phyloP scores from a whole-genome alignment of 345 rosid genomes.

The Eucalyptus regnans region DNA sequence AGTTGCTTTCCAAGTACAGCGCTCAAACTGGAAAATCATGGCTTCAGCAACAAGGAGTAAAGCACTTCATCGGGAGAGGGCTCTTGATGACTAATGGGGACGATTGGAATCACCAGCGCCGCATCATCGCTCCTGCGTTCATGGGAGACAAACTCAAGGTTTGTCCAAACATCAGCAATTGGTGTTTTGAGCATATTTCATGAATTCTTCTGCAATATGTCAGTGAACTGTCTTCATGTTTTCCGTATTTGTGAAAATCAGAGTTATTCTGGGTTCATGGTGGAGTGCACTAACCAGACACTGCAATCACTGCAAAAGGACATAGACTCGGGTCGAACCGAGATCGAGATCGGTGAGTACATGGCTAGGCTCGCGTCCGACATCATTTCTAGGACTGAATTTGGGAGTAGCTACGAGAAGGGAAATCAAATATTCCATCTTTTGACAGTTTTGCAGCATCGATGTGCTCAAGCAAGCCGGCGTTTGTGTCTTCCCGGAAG shows the following conservation, averaged over 20 bases:
- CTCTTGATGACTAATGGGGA: slow-evolving; percentile 25
- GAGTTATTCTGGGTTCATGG: slow-evolving; percentile 66
- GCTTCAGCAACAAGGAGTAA: slow-evolving; percentile 81
- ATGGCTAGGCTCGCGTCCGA: slow-evolving; percentile 68
- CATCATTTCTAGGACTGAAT: slow-evolving; percentile 79
- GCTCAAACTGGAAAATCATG: slow-evolving; percentile 73
- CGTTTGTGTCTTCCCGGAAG: slow-evolving; percentile 84
- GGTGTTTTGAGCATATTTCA: neutral
- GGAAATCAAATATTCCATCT: slow-evolving; percentile 60
- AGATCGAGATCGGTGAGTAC: slow-evolving; percentile 67
- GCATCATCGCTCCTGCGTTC: slow-evolving; percentile 46
- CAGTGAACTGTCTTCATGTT: neutral
- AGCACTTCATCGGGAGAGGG: slow-evolving; percentile 77
- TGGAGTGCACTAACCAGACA: slow-evolving; percentile 65
- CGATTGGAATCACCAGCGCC: slow-evolving; percentile 35
- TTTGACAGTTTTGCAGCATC: slow-evolving; percentile 46
- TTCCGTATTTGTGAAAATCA: neutral
- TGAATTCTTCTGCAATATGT: neutral
- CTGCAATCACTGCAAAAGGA: slow-evolving; percentile 29
- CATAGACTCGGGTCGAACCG: slow-evolving; percentile 32
- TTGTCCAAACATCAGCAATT: neutral
- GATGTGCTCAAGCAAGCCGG: slow-evolving; percentile 69
- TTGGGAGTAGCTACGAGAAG: slow-evolving; percentile 60
- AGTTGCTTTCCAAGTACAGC: slow-evolving; percentile 50
- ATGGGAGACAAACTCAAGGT: slow-evolving; percentile 55